phyloP scores from a whole-genome alignment of 495 filamentous ascomycete genomes.

The Clohesyomyces aquaticus region DNA sequence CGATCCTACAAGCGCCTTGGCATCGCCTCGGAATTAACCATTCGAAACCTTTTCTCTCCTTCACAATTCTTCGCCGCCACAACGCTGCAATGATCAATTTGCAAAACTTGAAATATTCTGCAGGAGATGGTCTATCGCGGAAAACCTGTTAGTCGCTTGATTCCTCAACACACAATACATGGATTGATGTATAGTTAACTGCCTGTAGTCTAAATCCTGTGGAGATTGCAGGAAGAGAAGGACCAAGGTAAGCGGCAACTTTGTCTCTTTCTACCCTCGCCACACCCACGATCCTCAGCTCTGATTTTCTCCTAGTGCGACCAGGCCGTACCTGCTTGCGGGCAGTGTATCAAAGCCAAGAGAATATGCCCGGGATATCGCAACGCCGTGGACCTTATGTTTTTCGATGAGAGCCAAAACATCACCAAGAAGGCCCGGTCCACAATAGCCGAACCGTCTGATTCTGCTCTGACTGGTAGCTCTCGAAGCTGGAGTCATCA shows the following conservation, averaged over 20 bases:
- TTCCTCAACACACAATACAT: too few species aligned
- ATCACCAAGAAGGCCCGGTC: slow-evolving; percentile 21
- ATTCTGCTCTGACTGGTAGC: neutral
- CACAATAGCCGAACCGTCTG: neutral
- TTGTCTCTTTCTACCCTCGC: neutral
- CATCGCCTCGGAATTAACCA: too few species aligned
- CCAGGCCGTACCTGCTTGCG: slow-evolving; percentile 22
- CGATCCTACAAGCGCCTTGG: too few species aligned
- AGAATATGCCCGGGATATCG: slow-evolving; percentile 33
- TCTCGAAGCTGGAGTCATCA: neutral
- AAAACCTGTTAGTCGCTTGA: too few species aligned
- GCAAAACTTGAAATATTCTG: neutral
- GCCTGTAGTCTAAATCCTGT: slow-evolving; percentile 26
- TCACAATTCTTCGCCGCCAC: too few species aligned
- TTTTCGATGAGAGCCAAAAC: slow-evolving; percentile 33
- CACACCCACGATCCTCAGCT: neutral
- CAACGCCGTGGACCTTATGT: slow-evolving; percentile 27
- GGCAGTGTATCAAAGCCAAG: slow-evolving; percentile 26
- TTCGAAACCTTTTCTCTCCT: too few species aligned
- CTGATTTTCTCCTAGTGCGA: slow-evolving; percentile 31
- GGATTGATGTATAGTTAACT: too few species aligned
- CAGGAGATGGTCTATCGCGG: slow-evolving; percentile 26
- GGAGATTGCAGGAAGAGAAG: slow-evolving; percentile 32
- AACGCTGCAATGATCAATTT: neutral
- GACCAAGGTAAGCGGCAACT: slow-evolving; percentile 17